phyloP scores from a whole-genome alignment of 345 rosid genomes.

The Eucalyptus marginata region DNA sequence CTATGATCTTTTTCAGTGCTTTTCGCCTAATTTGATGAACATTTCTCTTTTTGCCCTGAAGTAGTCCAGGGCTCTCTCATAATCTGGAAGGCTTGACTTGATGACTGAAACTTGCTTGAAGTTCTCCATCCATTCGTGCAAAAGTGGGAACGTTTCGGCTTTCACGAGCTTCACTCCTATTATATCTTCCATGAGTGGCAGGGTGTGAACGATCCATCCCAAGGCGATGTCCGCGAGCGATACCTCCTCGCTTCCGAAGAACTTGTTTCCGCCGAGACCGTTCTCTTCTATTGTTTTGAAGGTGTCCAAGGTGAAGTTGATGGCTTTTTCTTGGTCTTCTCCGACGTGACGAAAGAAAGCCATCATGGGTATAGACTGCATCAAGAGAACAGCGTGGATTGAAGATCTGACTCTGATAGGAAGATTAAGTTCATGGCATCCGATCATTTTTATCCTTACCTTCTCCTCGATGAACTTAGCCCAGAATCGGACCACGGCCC shows the following conservation, averaged over 20 bases:
- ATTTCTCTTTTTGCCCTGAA: background rate
- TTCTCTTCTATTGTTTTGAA: constrained; percentile 2
- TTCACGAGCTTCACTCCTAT: background rate
- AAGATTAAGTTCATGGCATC: background rate
- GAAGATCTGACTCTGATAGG: background rate
- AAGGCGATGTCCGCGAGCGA: background rate
- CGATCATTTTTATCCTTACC: background rate
- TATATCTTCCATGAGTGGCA: background rate
- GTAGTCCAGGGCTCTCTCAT: background rate
- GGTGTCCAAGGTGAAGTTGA: background rate
- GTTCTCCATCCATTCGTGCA: background rate
- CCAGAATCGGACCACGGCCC: constrained; percentile 14
- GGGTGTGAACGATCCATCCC: background rate
- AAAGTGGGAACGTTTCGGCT: background rate
- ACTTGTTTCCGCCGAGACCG: background rate
- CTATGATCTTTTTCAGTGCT: background rate
- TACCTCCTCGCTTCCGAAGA: background rate
- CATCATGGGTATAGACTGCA: background rate
- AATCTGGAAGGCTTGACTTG: background rate
- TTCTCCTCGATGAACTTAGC: constrained; percentile 12
- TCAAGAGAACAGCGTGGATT: background rate
- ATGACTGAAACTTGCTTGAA: constrained; percentile 1
- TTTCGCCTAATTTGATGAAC: background rate
- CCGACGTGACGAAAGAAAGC: background rate
- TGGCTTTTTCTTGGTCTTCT: constrained; percentile 2